A percentile compares a stretch with the other conserved stretches of the same genome.
Evolutionary conservation across 441 rosid genomes (phyloP).

Genomic region (Gossypium laxum): DNA sequence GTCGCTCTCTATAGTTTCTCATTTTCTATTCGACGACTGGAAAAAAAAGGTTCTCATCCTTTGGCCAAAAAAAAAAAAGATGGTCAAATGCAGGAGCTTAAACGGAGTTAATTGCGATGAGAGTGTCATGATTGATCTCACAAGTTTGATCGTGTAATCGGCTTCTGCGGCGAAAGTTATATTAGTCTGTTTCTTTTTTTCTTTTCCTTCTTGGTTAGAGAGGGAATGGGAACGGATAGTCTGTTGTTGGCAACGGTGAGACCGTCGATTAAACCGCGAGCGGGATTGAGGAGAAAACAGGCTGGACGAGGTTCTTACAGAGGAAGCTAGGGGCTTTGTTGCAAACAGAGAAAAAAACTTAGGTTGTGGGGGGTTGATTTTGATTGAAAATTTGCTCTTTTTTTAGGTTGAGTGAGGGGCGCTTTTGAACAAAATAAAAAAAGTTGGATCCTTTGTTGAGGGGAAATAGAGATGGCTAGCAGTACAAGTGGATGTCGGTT

Average conservation of each 20-base stretch:
- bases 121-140: slow-evolving; percentile 10
- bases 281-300: slow-evolving; percentile 82
- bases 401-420: slow-evolving; percentile 14
- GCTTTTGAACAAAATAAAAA: slow-evolving; percentile 13
- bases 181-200: slow-evolving; percentile 9
- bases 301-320: slow-evolving; percentile 98
- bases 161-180: slow-evolving; percentile 9
- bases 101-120: slow-evolving; percentile 13
- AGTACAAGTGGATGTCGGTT: slow-evolving; percentile 40
- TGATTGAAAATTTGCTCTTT: slow-evolving; percentile 15
- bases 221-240: slow-evolving; percentile 71
- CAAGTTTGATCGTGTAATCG: slow-evolving; percentile 21
- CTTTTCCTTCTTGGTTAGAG: slow-evolving; percentile 16
- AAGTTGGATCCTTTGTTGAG: slow-evolving; percentile 15
- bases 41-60: not conserved
- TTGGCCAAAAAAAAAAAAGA: not conserved
- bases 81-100: slow-evolving; percentile 27
- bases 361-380: slow-evolving; percentile 15
- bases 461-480: slow-evolving; percentile 31
- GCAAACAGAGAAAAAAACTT: slow-evolving; percentile 1
- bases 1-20: slow-evolving; percentile 7
- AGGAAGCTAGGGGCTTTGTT: slow-evolving; percentile 56
- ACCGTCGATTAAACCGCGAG: slow-evolving; percentile 74
- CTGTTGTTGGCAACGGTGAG: slow-evolving; percentile 65
- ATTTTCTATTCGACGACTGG: not conserved